Percentiles rank a stretch among this genome's conserved stretches.
Evolutionary conservation across 2,329 filamentous ascomycete genomes (phyloP).

Genomic region (Pseudocercospora fijiensis): DNA sequence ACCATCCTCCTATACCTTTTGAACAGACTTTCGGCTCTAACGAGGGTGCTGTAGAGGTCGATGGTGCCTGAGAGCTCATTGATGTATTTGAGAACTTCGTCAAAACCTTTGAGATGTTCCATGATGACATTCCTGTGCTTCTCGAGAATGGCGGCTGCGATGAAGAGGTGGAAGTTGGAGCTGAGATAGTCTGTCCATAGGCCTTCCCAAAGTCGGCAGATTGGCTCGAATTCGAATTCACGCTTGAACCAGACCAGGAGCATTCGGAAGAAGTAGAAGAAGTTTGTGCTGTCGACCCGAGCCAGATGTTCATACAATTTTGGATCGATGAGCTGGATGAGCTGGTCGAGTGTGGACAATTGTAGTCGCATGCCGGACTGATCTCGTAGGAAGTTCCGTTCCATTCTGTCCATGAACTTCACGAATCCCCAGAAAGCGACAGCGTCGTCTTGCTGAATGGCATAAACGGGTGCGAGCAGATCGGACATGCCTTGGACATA

Average conservation of each 20-base stretch:
- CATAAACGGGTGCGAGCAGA: conserved; percentile 90
- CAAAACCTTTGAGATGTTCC: conserved; percentile 88
- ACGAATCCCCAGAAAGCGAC: conserved; percentile 96
- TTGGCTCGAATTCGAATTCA: conserved; percentile 87
- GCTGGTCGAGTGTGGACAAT: conserved; percentile 84
- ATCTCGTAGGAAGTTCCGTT: conserved; percentile 91
- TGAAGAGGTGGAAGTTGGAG: conserved; percentile 89
- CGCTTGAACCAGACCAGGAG: conserved; percentile 98
- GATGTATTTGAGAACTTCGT: conserved; percentile 97
- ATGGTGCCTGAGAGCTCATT: conserved; percentile 94
- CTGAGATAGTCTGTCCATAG: conserved; percentile 91
- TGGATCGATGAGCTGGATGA: conserved; percentile 95
- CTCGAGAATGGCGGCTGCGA: conserved; percentile 90
- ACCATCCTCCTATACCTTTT: conserved; percentile 83
- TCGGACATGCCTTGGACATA: conserved; percentile 99
- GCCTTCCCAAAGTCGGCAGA: conserved; percentile 84
- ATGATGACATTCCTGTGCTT: conserved; percentile 97
- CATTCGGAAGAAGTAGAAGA: conserved; percentile 99
- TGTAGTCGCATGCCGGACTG: conserved; percentile 96
- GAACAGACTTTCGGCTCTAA: conserved; percentile 86
- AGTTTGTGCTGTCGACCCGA: conserved; percentile 91
- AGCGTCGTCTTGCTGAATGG: conserved; percentile 95
- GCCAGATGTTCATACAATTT: conserved; percentile 88
- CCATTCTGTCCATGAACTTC: conserved; percentile 96
- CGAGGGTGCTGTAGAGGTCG: conserved; percentile 80